Evolutionary conservation across 352 stramenopile species (phyloP).

Genomic region (Phytophthora colocasiae): DNA sequence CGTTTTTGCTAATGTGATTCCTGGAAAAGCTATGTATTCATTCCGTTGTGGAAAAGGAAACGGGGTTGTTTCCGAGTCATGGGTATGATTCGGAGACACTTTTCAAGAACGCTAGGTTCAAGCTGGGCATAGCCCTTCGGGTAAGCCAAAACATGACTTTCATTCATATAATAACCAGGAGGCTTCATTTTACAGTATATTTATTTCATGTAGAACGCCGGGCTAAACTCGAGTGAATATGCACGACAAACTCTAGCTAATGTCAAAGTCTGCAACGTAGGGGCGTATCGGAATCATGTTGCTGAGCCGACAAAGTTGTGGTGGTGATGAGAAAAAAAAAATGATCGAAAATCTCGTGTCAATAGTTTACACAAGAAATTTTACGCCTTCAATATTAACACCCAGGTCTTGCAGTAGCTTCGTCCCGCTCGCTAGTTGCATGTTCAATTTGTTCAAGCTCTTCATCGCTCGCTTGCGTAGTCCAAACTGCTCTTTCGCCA

Average conservation of each 20-base stretch:
- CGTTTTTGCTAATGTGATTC: slow-evolving; percentile 1
- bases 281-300: slow-evolving; percentile 72
- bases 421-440: slow-evolving; percentile 44
- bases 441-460: slow-evolving; percentile 52
- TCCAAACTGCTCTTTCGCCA: slow-evolving; percentile 55
- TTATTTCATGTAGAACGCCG: slow-evolving; percentile 50
- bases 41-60: slow-evolving; percentile 51
- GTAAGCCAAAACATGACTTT: slow-evolving; percentile 25
- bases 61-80: slow-evolving; percentile 71
- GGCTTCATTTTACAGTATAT: too few species aligned
- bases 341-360: too few species aligned
- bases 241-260: slow-evolving; percentile 68
- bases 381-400: slow-evolving; percentile 1
- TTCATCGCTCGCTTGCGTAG: slow-evolving; percentile 61
- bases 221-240: slow-evolving; percentile 71
- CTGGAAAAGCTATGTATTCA: not conserved
- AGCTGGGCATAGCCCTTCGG: slow-evolving; percentile 74
- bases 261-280: slow-evolving; percentile 75
- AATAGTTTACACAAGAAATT: slow-evolving; percentile 11
- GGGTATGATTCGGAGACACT: slow-evolving; percentile 81
- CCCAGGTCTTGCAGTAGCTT: slow-evolving; percentile 46
- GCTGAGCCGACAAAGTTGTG: slow-evolving; percentile 67
- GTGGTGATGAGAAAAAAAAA: slow-evolving; percentile 31
- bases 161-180: too few species aligned
- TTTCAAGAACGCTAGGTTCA: slow-evolving; percentile 86